A percentile compares a stretch with the other conserved stretches of the same genome.
These are phyloP conservation scores for Waltergamsia citrina DNA, from an alignment of 2,329 filamentous ascomycete species.

Conservation along the genomic window DNA sequence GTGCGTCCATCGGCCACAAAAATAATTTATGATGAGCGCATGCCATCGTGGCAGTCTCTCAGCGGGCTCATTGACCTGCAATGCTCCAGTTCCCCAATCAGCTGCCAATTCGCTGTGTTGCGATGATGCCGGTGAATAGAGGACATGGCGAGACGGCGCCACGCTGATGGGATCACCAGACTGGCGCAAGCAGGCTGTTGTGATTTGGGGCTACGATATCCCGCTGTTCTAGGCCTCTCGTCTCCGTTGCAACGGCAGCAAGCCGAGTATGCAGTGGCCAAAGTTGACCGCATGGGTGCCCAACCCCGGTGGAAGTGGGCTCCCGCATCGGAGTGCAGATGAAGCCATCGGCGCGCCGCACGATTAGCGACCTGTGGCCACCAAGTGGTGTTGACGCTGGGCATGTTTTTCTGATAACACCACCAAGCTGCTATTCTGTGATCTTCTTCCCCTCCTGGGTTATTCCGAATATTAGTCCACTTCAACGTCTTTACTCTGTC, in stretches of 20 bases:
- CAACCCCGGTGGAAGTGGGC: constrained; percentile 1
- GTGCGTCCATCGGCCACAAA: constrained; percentile 9
- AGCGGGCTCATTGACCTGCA: constrained; percentile 10
- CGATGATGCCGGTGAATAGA: neutral
- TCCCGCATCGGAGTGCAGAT: neutral
- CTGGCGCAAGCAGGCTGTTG: too few species aligned
- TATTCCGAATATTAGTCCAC: too few species aligned
- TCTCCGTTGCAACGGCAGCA: neutral
- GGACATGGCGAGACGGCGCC: neutral
- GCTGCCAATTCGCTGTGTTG: too few species aligned
- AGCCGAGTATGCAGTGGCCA: constrained; percentile 1
- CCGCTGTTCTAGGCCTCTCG: neutral
- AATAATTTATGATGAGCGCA: constrained; percentile 15
- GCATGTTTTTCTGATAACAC: neutral
- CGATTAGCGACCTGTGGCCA: neutral
- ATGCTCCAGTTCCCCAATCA: neutral
- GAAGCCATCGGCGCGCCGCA: neutral
- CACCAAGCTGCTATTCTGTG: neutral
- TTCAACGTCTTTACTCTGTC: too few species aligned
- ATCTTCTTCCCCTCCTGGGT: neutral
- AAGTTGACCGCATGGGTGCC: too few species aligned
- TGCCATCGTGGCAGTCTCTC: constrained; percentile 28
- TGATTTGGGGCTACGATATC: neutral
- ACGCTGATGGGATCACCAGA: neutral
- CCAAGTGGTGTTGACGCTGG: neutral